Evolutionary conservation across 768 basidiomycete species (phyloP).

Genomic region (Galerina sulciceps): DNA sequence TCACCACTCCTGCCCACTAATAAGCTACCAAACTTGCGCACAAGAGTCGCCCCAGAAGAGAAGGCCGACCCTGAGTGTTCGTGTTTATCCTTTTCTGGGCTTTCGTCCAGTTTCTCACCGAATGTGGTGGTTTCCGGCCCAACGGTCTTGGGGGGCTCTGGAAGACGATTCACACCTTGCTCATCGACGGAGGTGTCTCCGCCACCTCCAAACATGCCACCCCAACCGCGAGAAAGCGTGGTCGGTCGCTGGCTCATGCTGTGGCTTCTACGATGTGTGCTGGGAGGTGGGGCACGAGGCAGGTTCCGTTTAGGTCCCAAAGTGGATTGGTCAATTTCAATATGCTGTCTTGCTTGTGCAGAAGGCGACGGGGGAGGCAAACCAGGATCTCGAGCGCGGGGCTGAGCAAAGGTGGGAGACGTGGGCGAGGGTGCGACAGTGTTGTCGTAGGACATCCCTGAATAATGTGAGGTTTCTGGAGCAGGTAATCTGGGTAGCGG

Average conservation of each 20-base stretch:
- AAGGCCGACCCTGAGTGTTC: constrained; percentile 39
- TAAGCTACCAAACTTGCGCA: constrained; percentile 77
- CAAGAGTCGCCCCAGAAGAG: constrained; percentile 71
- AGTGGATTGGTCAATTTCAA: constrained; percentile 34
- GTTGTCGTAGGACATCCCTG: constrained; percentile 79
- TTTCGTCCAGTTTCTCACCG: constrained; percentile 43
- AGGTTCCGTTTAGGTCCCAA: constrained; percentile 30
- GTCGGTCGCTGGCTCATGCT: constrained; percentile 79
- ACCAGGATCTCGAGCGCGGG: constrained; percentile 71
- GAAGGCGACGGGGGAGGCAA: constrained; percentile 48
- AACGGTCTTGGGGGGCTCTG: constrained; percentile 60
- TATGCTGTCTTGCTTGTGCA: constrained; percentile 28
- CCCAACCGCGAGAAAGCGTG: constrained; percentile 54
- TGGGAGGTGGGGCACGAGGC: constrained; percentile 76
- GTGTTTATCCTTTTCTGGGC: constrained; percentile 33
- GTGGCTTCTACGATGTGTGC: constrained; percentile 82
- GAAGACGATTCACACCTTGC: constrained; percentile 34
- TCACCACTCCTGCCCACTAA: constrained; percentile 47
- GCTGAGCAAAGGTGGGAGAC: constrained; percentile 60
- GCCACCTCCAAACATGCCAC: constrained; percentile 60
- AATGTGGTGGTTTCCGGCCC: constrained; percentile 69
- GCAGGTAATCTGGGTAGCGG: constrained; percentile 80
- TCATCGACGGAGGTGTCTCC: constrained; percentile 38
- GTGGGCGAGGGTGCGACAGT: constrained; percentile 64
- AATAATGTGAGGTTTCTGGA: constrained; percentile 81